These are phyloP conservation scores for Eugenia klotzschiana DNA, from an alignment of 441 rosid species.

Conservation along the genomic window DNA sequence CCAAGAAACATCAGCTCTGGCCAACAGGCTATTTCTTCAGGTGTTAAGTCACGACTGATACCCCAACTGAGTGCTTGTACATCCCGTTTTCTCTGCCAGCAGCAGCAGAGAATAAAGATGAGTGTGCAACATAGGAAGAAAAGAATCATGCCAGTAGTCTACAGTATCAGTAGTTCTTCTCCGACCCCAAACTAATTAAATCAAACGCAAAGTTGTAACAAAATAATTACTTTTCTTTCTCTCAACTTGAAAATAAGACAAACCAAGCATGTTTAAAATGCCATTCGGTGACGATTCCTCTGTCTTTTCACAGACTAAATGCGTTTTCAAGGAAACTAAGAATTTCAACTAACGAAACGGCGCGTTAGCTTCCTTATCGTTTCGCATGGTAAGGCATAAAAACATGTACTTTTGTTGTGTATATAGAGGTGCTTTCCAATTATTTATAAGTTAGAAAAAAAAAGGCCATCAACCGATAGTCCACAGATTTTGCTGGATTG, in stretches of 20 bases:
- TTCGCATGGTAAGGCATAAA: neutral
- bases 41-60: neutral
- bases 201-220: neutral
- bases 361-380: neutral
- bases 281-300: too few relatives aligned
- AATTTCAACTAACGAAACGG: neutral
- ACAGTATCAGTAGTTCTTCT: neutral
- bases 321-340: neutral
- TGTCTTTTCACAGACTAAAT: neutral
- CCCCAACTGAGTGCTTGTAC: neutral
- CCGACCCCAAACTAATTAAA: neutral
- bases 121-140: too few relatives aligned
- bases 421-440: neutral
- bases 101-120: too few relatives aligned
- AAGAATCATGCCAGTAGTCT: too few relatives aligned
- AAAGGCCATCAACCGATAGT: neutral
- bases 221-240: neutral
- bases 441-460: neutral
- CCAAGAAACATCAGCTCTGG: neutral
- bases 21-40: neutral
- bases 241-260: neutral
- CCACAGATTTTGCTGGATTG: neutral
- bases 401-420: neutral
- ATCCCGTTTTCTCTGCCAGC: neutral
- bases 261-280: neutral